phyloP scores from a whole-genome alignment of 2,329 filamentous ascomycete species.

The Helotiales sp. region DNA sequence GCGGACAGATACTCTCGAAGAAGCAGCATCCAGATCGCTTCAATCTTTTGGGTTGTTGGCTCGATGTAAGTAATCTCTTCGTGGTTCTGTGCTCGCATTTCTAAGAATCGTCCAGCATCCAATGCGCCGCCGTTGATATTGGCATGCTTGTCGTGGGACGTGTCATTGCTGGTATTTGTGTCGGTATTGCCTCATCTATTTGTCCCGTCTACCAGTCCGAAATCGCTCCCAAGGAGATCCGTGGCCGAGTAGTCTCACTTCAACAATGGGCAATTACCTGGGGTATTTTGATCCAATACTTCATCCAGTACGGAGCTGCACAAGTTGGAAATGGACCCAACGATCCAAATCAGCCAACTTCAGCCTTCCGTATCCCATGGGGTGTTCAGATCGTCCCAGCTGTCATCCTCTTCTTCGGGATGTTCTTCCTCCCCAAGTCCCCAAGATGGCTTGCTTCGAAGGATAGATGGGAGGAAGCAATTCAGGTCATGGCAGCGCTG shows the following conservation, averaged over 20 bases:
- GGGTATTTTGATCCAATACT: constrained; percentile 67
- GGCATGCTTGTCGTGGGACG: constrained; percentile 72
- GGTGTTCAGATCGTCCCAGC: constrained; percentile 59
- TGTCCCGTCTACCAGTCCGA: constrained; percentile 69
- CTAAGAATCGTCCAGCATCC: constrained; percentile 46
- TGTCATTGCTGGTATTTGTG: constrained; percentile 69
- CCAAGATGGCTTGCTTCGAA: constrained; percentile 71
- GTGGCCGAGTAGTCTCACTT: constrained; percentile 61
- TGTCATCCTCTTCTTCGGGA: constrained; percentile 51
- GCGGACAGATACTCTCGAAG: constrained; percentile 52
- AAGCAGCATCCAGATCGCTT: constrained; percentile 48
- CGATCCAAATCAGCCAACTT: constrained; percentile 50
- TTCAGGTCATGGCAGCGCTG: constrained; percentile 56
- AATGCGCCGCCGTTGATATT: constrained; percentile 61
- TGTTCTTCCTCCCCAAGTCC: constrained; percentile 62
- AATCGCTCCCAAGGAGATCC: constrained; percentile 57
- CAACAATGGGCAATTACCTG: constrained; percentile 73
- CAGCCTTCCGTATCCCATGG: constrained; percentile 63
- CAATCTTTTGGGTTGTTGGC: constrained; percentile 48
- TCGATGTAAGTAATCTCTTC: constrained; percentile 36
- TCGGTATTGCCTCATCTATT: constrained; percentile 70
- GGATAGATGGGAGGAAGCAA: constrained; percentile 66
- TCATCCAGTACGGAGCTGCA: constrained; percentile 64
- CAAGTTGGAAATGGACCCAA: constrained; percentile 52
- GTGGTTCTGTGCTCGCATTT: background rate